phyloP scores from a whole-genome alignment of 352 stramenopile species.

The Globisporangium paroecandrum region DNA sequence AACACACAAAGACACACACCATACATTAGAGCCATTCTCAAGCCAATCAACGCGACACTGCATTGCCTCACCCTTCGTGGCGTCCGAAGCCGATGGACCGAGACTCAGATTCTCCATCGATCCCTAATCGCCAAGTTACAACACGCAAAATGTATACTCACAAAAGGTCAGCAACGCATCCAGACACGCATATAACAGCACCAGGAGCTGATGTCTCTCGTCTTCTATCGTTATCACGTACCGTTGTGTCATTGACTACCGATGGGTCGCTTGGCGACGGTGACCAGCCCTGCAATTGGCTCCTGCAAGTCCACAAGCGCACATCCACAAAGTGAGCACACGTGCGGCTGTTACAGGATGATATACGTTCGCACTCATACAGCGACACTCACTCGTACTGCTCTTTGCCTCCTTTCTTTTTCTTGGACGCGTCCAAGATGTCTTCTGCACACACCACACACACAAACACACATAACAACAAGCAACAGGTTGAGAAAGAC shows the following conservation, averaged over 20 bases:
- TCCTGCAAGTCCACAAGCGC: slow-evolving; percentile 24
- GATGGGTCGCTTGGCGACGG: slow-evolving; percentile 26
- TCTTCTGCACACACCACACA: slow-evolving; percentile 6
- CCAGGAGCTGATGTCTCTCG: background rate
- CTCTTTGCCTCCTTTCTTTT: slow-evolving; percentile 19
- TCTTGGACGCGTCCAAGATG: slow-evolving; percentile 15
- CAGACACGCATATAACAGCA: background rate
- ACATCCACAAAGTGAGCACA: background rate
- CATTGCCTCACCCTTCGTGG: background rate
- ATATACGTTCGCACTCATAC: background rate
- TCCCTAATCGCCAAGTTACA: slow-evolving; percentile 3
- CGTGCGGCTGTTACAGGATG: background rate
- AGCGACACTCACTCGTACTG: slow-evolving; percentile 28
- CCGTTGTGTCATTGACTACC: slow-evolving; percentile 5
- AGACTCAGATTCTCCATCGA: slow-evolving; percentile 59
- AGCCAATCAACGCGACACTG: background rate
- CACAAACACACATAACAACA: background rate
- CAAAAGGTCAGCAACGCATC: background rate
- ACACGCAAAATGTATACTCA: background rate
- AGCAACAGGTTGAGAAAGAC: background rate
- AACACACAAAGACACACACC: background rate
- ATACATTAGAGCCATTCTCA: background rate
- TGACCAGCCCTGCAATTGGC: slow-evolving; percentile 63
- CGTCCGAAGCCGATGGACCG: slow-evolving; percentile 23
- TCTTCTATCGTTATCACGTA: background rate